Evolutionary conservation across 306 rosid species (phyloP), one percentile per base, ranked within the genome.

Genomic region (Sphenostylis stenocarpa): DNA sequence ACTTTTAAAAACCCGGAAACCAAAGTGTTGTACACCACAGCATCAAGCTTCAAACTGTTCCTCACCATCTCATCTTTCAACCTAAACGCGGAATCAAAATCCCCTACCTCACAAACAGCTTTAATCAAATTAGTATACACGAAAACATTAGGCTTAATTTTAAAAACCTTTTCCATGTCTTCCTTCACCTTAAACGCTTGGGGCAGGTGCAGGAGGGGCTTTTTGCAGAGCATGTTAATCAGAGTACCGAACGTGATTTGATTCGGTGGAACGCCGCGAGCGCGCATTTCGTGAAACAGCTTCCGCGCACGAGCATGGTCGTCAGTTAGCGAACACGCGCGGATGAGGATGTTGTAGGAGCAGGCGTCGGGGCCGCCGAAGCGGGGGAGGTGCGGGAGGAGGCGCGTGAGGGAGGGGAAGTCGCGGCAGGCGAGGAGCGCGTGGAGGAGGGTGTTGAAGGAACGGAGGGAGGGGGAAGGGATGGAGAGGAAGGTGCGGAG

Each of bases 1-100:
- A 34, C 80, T 76, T 90, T 88, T 52, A 83, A 60, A 52, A 88
- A 91, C 0, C 85, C 91, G 0, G 74, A 74, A 23, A 88, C 75
- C 16, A 91, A 56, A 17, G 97, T 94, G 33, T 90, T 86, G 55
- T 88, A 87, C 66, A 83, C 84, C 0, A 72, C 80, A 0, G 84
- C 58, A 53, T 88, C 92, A 20, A 84, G 47, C 62, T 33, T 81
- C 53, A 94, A 53, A 23, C 72, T 73, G 29, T 75, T 85, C 36
- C 73, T 80, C 34, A 57, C 77, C 92, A 93, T 91, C 90, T 94
- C 97, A 52, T 90, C 91, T 85, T 85, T 88, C 24, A 91, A 57
- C 77, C 24, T 60, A 79, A 88, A 86, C 1, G 90, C 96, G 71
- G 28, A 38, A 66, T 34, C 66, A 61, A 91, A 48, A 0, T 94